Evolutionary conservation across 2,329 filamentous ascomycete species (phyloP), one percentile per base, ranked within the genome.

Genomic region (Colletotrichum tanaceti): DNA sequence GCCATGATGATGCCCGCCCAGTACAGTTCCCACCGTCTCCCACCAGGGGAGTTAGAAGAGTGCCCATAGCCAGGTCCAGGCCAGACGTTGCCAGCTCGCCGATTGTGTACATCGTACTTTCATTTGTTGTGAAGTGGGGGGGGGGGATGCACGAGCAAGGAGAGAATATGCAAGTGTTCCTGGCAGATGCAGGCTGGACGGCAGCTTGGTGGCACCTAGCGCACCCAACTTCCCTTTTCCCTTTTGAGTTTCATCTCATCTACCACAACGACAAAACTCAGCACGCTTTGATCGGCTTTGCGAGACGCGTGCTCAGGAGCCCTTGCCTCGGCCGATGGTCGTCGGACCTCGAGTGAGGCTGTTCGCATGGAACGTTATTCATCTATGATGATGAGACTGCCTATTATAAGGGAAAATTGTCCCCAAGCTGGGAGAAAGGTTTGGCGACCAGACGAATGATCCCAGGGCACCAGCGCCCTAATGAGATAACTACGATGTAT

Each of bases 151-250:
- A 68, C 65, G 24, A 41, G 65, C 59, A 68, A 68, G 60, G 65
- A 68, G 60, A 52, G 35, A 43, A 63, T 63, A 63, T 66, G 64
- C 52, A 58, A 58, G 65, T 68, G 60, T 64, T 68, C 53, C 53
- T 47, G 41, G 65, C 59, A 58, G 53, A 64, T 64, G 59, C 53
- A 53, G 64, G 59, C 59, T 53, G 53, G 41, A 64, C 47, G 53
- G 41, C 53, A 63, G 35, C 46, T 58, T 35, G 65, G 46, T 54
- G n/a, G 47, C 24, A 59, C 47, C 46, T 47, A 59, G 53, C 43
- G 47, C 24, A 59, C 41, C 53, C 53, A 68, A 54, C 50, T 44
- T 53, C 24, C 7, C 10, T 50, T 55, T 68, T 44, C 20, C 41
- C 43, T n/a, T 24, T 47, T 28, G 60, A 46, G 53, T 64, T 59